Conservation (phyloP, 2,329 filamentous ascomycete species). For the Cercospora nicotianae region DNA sequence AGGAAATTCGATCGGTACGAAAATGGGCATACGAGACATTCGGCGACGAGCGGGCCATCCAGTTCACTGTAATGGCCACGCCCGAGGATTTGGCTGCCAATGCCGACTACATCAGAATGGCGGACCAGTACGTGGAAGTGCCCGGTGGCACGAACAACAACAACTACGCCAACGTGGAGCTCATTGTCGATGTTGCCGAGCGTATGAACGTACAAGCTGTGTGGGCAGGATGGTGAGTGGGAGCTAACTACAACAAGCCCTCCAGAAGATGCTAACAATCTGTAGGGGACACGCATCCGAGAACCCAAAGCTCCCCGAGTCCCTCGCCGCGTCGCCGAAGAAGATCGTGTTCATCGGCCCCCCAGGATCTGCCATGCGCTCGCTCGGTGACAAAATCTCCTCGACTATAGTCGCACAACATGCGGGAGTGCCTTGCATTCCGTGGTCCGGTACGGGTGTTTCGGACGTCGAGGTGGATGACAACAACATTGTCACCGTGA, state of each 20-base stretch:
- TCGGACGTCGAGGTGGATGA: slow-evolving; percentile 75
- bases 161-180: slow-evolving; percentile 99
- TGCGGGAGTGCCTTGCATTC: slow-evolving; percentile 92
- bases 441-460: slow-evolving; percentile 97
- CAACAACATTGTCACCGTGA: slow-evolving; percentile 86
- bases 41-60: slow-evolving; percentile 95
- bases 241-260: neutral
- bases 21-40: slow-evolving; percentile 99
- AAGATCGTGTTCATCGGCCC: slow-evolving; percentile 99
- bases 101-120: slow-evolving; percentile 99
- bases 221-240: slow-evolving; percentile 90
- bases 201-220: slow-evolving; percentile 98
- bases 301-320: slow-evolving; percentile 96
- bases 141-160: slow-evolving; percentile 99
- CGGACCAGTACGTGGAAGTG: slow-evolving; percentile 98
- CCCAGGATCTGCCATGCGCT: slow-evolving; percentile 97
- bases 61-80: slow-evolving; percentile 99
- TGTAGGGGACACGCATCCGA: slow-evolving; percentile 92
- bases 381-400: slow-evolving; percentile 98
- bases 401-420: slow-evolving; percentile 99
- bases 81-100: slow-evolving; percentile 97
- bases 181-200: slow-evolving; percentile 98
- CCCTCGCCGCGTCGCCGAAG: slow-evolving; percentile 90
- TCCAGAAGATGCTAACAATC: slow-evolving; percentile 27
- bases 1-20: slow-evolving; percentile 97